Conservation (phyloP, 208 protist genomes). For the Leishmania mexicana region DNA sequence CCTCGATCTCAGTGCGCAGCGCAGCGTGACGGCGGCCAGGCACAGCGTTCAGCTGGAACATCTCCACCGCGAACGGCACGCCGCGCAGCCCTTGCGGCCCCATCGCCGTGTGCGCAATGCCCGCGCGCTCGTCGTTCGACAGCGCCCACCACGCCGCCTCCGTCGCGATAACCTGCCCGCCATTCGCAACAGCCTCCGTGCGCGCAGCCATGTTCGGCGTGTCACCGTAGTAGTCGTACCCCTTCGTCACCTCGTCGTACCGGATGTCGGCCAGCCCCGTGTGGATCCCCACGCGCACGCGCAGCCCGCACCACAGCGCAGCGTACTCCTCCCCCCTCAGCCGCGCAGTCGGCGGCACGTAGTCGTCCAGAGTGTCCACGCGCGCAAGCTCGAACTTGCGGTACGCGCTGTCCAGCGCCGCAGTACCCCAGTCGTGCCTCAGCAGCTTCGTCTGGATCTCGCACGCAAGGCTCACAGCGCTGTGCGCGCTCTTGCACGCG, state of each 20-base stretch:
- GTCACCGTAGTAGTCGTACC: constrained; percentile 43
- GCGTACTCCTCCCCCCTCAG: constrained; percentile 40
- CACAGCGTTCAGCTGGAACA: constrained; percentile 64
- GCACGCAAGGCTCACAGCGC: constrained; percentile 42
- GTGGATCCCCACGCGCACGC: constrained; percentile 66
- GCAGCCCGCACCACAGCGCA: constrained; percentile 45
- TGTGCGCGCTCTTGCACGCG: constrained; percentile 51
- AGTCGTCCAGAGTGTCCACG: constrained; percentile 22
- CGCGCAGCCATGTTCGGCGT: constrained; percentile 82
- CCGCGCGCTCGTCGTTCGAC: constrained; percentile 32
- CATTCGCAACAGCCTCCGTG: constrained; percentile 68
- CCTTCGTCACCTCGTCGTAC: constrained; percentile 57
- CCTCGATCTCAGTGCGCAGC: constrained; percentile 58
- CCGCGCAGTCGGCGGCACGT: constrained; percentile 32
- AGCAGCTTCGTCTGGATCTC: constrained; percentile 64
- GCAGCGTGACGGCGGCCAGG: constrained; percentile 40
- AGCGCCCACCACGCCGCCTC: constrained; percentile 45
- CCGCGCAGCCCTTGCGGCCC: constrained; percentile 52
- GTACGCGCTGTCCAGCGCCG: constrained; percentile 50
- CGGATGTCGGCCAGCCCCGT: constrained; percentile 64
- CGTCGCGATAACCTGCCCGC: constrained; percentile 77
- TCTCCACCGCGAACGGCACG: constrained; percentile 56
- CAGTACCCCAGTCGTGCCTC: constrained; percentile 53
- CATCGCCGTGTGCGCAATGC: constrained; percentile 24
- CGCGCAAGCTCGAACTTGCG: constrained; percentile 43